phyloP scores from a whole-genome alignment of 1,139 yeast species.

The Magnusiomyces fungicola region DNA sequence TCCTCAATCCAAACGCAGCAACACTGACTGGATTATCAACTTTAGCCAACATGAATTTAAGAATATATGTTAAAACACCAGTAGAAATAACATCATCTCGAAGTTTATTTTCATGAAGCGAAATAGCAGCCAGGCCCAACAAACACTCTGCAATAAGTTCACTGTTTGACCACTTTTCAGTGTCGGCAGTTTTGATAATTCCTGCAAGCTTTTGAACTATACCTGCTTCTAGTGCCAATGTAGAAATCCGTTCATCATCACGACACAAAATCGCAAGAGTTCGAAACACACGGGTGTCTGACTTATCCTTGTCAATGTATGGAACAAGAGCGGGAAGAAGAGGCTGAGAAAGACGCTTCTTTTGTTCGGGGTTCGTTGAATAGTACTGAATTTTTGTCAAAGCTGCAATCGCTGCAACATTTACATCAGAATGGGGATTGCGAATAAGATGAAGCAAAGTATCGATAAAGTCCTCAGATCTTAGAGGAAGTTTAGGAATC shows the following conservation, averaged over 20 bases:
- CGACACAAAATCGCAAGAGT: conserved; percentile 30
- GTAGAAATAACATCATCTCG: conserved; percentile 29
- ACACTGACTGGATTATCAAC: conserved; percentile 13
- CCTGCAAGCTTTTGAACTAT: conserved; percentile 25
- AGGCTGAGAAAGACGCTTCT: conserved; percentile 23
- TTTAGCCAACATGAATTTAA: conserved; percentile 24
- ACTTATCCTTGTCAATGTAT: conserved; percentile 21
- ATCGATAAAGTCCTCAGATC: too few relatives aligned
- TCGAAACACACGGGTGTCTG: conserved; percentile 26
- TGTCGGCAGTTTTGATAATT: conserved; percentile 19
- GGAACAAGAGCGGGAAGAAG: conserved; percentile 34
- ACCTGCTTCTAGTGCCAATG: conserved; percentile 33
- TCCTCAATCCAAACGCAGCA: conserved; percentile 19
- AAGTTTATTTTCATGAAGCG: conserved; percentile 30
- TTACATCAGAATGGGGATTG: conserved; percentile 22
- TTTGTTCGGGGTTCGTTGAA: conserved; percentile 18
- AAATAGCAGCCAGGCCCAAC: conserved; percentile 32
- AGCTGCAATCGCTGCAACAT: conserved; percentile 30
- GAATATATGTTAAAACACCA: conserved; percentile 27
- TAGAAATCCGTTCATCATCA: conserved; percentile 28
- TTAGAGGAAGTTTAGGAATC: too few relatives aligned
- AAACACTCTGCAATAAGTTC: conserved; percentile 27
- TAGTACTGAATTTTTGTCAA: conserved; percentile 26
- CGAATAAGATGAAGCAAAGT: conserved; percentile 25
- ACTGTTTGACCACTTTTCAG: conserved; percentile 19